Percentiles rank a stretch among this genome's conserved stretches.
Conservation (phyloP, 352 stramenopile genomes). For the Phytopythium kandeliae region DNA sequence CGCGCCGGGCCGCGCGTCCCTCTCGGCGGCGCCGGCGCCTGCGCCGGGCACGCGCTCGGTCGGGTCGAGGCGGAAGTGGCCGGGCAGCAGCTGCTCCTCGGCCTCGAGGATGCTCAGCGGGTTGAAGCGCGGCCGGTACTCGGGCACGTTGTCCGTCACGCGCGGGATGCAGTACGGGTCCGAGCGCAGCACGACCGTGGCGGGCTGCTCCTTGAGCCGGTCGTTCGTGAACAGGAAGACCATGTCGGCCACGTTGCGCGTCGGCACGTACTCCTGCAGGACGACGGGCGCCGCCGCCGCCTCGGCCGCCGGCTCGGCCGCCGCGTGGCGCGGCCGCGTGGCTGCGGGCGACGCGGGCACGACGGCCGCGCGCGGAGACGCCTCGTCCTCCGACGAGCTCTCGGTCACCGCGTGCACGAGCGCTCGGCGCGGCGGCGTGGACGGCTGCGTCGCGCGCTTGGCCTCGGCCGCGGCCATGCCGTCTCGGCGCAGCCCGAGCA, state of each 20-base stretch:
- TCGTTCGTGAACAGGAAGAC: conserved; percentile 63
- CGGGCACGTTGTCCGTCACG: conserved; percentile 62
- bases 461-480: conserved; percentile 1
- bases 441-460: too few species aligned
- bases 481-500: conserved; percentile 5
- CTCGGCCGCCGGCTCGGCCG: conserved; percentile 23
- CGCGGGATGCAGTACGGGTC: conserved; percentile 73
- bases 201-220: conserved; percentile 48
- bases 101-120: conserved; percentile 60
- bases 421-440: neutral
- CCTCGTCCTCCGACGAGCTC: conserved; percentile 31
- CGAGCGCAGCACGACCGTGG: conserved; percentile 37
- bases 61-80: conserved; percentile 56
- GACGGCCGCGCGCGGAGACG: conserved; percentile 22
- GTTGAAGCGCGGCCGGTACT: conserved; percentile 67
- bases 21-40: neutral
- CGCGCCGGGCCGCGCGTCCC: too few species aligned
- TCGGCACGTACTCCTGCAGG: conserved; percentile 19
- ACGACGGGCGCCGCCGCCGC: conserved; percentile 4
- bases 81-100: conserved; percentile 65
- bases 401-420: conserved; percentile 31
- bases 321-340: too few species aligned
- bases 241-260: conserved; percentile 41
- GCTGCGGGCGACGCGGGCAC: neutral
- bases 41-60: conserved; percentile 16